These are phyloP conservation scores for Penicillium sp. DNA, from an alignment of 2,329 filamentous ascomycete genomes.

Conservation along the genomic window DNA sequence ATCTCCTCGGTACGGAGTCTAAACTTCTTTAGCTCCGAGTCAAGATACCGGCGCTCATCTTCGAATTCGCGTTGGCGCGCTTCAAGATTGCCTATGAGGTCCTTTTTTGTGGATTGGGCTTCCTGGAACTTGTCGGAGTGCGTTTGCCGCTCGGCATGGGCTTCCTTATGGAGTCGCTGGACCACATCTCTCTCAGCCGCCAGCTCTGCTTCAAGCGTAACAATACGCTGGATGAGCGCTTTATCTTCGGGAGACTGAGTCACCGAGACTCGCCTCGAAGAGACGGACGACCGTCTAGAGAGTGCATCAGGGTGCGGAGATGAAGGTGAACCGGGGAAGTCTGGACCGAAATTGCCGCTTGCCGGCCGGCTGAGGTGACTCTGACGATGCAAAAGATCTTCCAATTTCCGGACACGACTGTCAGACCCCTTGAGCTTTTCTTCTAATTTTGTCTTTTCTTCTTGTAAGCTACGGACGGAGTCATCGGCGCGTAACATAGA, in stretches of 20 bases:
- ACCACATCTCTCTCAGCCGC: constrained; percentile 68
- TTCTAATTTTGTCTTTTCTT: constrained; percentile 74
- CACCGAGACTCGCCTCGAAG: constrained; percentile 60
- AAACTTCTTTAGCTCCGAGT: constrained; percentile 73
- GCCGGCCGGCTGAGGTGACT: constrained; percentile 55
- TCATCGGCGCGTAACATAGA: constrained; percentile 88
- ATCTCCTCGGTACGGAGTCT: constrained; percentile 79
- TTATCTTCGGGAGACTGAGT: constrained; percentile 61
- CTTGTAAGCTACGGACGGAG: constrained; percentile 70
- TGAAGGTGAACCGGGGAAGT: constrained; percentile 42
- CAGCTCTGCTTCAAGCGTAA: constrained; percentile 74
- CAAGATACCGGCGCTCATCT: constrained; percentile 77
- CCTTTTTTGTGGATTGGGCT: constrained; percentile 85
- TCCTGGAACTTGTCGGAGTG: constrained; percentile 71
- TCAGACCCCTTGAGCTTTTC: constrained; percentile 77
- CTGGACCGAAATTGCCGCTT: constrained; percentile 49
- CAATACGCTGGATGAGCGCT: constrained; percentile 59
- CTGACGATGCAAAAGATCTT: constrained; percentile 88
- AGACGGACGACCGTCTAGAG: constrained; percentile 59
- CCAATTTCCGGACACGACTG: constrained; percentile 83
- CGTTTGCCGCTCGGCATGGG: constrained; percentile 58
- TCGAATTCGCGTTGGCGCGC: constrained; percentile 85
- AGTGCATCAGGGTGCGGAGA: constrained; percentile 43
- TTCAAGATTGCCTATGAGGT: constrained; percentile 92
- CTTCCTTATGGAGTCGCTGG: constrained; percentile 67